Evolutionary conservation across 2,329 filamentous ascomycete genomes (phyloP).

Genomic region (Cladophialophora yegresii): DNA sequence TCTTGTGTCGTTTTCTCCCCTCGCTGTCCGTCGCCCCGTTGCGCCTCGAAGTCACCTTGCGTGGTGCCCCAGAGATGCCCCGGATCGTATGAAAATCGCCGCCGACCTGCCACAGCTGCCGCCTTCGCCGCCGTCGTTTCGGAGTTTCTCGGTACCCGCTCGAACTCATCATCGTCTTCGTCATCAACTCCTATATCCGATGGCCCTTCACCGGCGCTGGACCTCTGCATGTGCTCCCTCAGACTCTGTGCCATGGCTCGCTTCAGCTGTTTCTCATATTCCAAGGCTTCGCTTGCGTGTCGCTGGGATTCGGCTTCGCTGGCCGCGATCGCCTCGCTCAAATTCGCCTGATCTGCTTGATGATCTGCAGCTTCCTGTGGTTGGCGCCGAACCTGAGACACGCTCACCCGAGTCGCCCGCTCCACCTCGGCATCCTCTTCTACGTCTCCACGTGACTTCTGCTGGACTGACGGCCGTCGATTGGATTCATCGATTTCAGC

Average conservation of each 20-base stretch:
- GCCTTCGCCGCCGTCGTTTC: background rate
- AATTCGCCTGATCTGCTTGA: conserved; percentile 49
- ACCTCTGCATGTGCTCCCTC: conserved; percentile 6
- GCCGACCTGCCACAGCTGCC: conserved; percentile 5
- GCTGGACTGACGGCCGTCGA: conserved; percentile 62
- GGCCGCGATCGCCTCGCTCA: conserved; percentile 54
- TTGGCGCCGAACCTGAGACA: conserved; percentile 54
- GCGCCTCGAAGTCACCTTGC: conserved; percentile 36
- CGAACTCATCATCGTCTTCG: conserved; percentile 35
- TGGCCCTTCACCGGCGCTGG: background rate
- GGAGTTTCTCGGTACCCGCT: background rate
- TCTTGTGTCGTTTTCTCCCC: conserved; percentile 35
- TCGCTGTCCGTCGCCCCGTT: conserved; percentile 35
- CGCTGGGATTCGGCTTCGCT: conserved; percentile 50
- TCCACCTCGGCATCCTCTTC: conserved; percentile 71
- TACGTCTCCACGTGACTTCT: conserved; percentile 68
- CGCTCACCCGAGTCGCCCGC: conserved; percentile 69
- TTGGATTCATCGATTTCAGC: conserved; percentile 71
- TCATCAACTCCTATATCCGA: background rate
- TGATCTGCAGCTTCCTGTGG: conserved; percentile 42
- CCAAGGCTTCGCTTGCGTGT: conserved; percentile 16
- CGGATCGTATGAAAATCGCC: conserved; percentile 28
- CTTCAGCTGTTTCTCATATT: conserved; percentile 25
- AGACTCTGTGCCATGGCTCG: conserved; percentile 22
- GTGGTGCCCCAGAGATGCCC: conserved; percentile 36